These are phyloP conservation scores for Cladophialophora chaetospira DNA, from an alignment of 2,329 filamentous ascomycete species.

Conservation along the genomic window DNA sequence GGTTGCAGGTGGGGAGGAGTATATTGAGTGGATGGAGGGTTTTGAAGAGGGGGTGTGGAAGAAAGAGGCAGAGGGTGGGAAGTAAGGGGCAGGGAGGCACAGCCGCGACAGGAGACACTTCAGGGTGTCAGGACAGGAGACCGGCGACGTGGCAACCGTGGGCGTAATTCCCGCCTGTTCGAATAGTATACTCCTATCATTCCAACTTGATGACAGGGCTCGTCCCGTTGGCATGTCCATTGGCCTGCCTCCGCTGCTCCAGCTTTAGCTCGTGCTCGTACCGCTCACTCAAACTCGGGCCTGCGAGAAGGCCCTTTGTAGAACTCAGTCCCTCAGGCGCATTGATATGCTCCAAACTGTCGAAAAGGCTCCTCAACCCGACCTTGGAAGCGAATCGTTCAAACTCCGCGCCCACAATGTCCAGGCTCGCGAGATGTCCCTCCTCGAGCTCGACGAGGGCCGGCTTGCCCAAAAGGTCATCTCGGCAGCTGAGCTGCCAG, in stretches of 20 bases:
- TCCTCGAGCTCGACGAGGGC: slow-evolving; percentile 34
- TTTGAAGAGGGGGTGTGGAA: no score
- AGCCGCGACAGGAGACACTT: no score
- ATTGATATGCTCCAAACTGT: no score
- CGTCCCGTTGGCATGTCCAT: not conserved
- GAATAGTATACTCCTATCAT: no score
- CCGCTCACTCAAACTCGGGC: not conserved
- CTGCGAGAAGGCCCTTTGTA: not conserved
- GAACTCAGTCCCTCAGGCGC: not conserved
- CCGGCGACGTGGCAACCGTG: no score
- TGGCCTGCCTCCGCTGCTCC: not conserved
- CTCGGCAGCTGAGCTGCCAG: slow-evolving; percentile 15
- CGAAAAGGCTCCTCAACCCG: slow-evolving; percentile 6
- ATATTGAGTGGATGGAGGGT: slow-evolving; percentile 36
- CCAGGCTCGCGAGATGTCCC: slow-evolving; percentile 28
- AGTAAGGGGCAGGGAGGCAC: no score
- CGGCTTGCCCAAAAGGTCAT: slow-evolving; percentile 33
- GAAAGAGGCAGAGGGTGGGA: no score
- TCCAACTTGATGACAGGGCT: not conserved
- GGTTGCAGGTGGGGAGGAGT: slow-evolving; percentile 36
- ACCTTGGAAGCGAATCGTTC: slow-evolving; percentile 22
- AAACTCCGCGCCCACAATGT: slow-evolving; percentile 25
- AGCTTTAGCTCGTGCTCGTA: not conserved
- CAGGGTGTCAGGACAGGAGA: no score
- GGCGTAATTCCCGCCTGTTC: no score